A percentile compares a stretch with the other conserved stretches of the same genome.
Evolutionary conservation across 306 rosid genomes (phyloP).

Genomic region (Morella rubra): DNA sequence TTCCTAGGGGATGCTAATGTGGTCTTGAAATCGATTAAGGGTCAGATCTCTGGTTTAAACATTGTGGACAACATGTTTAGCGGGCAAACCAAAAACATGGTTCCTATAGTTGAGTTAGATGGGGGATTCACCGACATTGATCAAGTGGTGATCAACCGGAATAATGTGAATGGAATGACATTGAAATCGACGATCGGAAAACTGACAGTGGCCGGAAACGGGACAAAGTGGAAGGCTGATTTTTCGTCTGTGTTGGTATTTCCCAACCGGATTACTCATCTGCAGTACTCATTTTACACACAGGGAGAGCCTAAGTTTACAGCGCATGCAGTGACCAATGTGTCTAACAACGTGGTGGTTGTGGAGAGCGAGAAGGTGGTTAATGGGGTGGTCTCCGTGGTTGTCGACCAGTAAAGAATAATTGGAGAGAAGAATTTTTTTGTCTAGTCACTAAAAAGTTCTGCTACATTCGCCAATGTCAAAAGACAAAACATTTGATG

Average conservation of each 20-base stretch:
- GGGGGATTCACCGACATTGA: constrained; percentile 53
- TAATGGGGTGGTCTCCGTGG: constrained; percentile 27
- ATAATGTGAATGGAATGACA: constrained; percentile 60
- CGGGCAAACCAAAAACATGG: constrained; percentile 40
- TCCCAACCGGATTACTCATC: constrained; percentile 47
- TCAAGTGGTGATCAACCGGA: constrained; percentile 61
- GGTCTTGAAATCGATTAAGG: constrained; percentile 50
- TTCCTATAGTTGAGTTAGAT: constrained; percentile 52
- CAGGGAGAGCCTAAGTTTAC: constrained; percentile 46
- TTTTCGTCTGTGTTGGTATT: constrained; percentile 50
- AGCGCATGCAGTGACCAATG: constrained; percentile 51
- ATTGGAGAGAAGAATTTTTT: neutral
- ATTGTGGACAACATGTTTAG: constrained; percentile 60
- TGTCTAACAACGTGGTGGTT: constrained; percentile 49
- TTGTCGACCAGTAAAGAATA: constrained; percentile 31
- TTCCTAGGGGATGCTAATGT: constrained; percentile 64
- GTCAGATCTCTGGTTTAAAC: constrained; percentile 52
- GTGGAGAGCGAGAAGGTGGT: constrained; percentile 42
- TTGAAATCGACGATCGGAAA: constrained; percentile 63
- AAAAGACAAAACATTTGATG: no score
- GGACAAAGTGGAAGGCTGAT: constrained; percentile 62
- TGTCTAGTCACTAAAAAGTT: neutral
- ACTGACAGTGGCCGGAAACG: constrained; percentile 39
- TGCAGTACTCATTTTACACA: constrained; percentile 49
- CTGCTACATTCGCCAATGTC: neutral